Evolutionary conservation across 208 protist genomes (phyloP).

Genomic region (Leishmania gerbilli): DNA sequence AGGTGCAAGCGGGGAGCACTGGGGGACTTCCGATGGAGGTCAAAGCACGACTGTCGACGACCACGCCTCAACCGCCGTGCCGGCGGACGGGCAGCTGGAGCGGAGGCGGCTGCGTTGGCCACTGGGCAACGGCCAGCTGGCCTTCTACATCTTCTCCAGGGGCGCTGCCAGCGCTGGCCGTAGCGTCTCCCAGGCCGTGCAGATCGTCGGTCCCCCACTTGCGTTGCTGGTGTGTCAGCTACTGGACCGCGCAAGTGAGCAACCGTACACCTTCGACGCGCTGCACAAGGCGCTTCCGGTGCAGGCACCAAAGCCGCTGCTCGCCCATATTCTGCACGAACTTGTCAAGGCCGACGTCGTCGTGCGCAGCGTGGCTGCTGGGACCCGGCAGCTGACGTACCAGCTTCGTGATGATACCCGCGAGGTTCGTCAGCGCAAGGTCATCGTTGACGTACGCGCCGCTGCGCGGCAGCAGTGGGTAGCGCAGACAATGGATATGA

Average conservation of each 20-base stretch:
- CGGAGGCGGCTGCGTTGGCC: constrained; percentile 43
- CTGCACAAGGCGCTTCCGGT: constrained; percentile 50
- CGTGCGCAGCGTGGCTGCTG: constrained; percentile 33
- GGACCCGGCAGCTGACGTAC: constrained; percentile 42
- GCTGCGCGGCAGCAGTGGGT: constrained; percentile 41
- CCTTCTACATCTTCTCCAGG: constrained; percentile 39
- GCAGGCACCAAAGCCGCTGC: constrained; percentile 42
- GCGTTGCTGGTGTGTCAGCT: constrained; percentile 59
- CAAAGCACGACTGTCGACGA: constrained; percentile 26
- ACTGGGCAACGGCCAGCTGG: constrained; percentile 35
- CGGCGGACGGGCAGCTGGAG: constrained; percentile 17
- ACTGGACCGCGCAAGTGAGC: constrained; percentile 33
- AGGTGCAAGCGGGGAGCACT: constrained; percentile 9
- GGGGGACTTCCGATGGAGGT: constrained; percentile 21
- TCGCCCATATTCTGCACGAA: constrained; percentile 50
- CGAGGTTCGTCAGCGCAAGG: constrained; percentile 35
- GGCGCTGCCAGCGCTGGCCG: background rate
- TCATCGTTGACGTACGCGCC: constrained; percentile 48
- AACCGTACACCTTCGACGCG: constrained; percentile 39
- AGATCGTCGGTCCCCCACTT: constrained; percentile 51
- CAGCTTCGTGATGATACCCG: constrained; percentile 33
- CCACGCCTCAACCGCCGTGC: constrained; percentile 17
- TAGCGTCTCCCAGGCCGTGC: constrained; percentile 14
- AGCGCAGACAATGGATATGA: constrained; percentile 17
- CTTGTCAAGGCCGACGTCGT: constrained; percentile 61